phyloP scores from a whole-genome alignment of 805 yeast genomes.

The Ogataea siamensis region DNA sequence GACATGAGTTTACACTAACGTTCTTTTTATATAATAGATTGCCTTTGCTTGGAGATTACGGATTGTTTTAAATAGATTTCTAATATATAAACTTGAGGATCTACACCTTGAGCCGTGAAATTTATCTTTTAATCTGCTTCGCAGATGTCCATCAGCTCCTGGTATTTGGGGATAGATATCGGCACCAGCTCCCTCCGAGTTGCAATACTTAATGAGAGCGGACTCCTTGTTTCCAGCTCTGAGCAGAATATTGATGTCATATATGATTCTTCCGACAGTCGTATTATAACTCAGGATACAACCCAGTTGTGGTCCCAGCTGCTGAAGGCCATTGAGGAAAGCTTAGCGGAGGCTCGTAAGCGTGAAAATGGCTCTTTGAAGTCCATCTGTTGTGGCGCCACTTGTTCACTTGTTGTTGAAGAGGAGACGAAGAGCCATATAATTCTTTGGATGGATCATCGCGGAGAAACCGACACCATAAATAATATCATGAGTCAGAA shows the following conservation, averaged over 20 bases:
- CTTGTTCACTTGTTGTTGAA: slow-evolving; percentile 56
- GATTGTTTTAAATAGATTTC: neutral
- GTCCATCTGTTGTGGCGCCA: slow-evolving; percentile 49
- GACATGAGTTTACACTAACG: slow-evolving; percentile 1
- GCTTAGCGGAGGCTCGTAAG: slow-evolving; percentile 3
- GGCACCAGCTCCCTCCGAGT: slow-evolving; percentile 19
- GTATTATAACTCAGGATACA: slow-evolving; percentile 17
- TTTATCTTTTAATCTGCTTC: neutral
- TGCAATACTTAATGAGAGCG: slow-evolving; percentile 5
- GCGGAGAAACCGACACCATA: slow-evolving; percentile 39
- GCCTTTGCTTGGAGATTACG: slow-evolving; percentile 6
- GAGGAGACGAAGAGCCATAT: slow-evolving; percentile 26
- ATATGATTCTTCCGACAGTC: slow-evolving; percentile 1
- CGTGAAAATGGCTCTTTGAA: slow-evolving; percentile 11
- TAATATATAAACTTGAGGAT: neutral
- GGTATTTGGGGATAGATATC: slow-evolving; percentile 19
- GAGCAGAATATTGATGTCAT: slow-evolving; percentile 10
- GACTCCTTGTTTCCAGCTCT: slow-evolving; percentile 7
- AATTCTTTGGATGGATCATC: slow-evolving; percentile 60
- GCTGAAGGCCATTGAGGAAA: slow-evolving; percentile 4
- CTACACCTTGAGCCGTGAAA: slow-evolving; percentile 4
- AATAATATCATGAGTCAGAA: slow-evolving; percentile 27
- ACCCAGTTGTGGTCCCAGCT: slow-evolving; percentile 16
- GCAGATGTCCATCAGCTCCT: slow-evolving; percentile 1
- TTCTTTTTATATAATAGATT: slow-evolving; percentile 6